phyloP scores from a whole-genome alignment of 2,329 filamentous ascomycete species.

The Talaromyces albobiverticillius region DNA sequence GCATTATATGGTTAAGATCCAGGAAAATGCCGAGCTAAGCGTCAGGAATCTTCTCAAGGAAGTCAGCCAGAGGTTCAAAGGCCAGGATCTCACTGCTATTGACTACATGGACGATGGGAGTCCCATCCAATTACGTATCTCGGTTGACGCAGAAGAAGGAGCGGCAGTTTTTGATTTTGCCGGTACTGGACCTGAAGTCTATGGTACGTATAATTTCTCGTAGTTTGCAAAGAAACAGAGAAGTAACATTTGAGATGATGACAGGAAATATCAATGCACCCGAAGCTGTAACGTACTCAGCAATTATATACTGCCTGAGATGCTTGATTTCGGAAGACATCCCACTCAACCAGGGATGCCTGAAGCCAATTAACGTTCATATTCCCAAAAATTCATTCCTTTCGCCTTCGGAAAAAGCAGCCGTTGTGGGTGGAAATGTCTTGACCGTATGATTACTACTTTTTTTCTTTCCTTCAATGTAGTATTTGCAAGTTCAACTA shows the following conservation, averaged over 20 bases:
- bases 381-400: slow-evolving; percentile 71
- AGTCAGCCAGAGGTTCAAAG: slow-evolving; percentile 63
- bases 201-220: slow-evolving; percentile 46
- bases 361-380: slow-evolving; percentile 67
- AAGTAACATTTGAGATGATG: neutral
- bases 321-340: slow-evolving; percentile 75
- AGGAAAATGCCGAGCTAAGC: slow-evolving; percentile 70
- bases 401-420: slow-evolving; percentile 67
- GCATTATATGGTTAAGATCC: slow-evolving; percentile 76
- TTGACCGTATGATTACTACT: slow-evolving; percentile 51
- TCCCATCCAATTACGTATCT: slow-evolving; percentile 69
- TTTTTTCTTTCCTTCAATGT: neutral
- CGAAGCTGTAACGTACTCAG: slow-evolving; percentile 72
- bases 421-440: slow-evolving; percentile 76
- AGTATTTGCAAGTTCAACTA: neutral
- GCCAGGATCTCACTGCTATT: slow-evolving; percentile 62
- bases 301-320: slow-evolving; percentile 77
- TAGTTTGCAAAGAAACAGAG: neutral
- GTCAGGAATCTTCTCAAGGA: slow-evolving; percentile 68
- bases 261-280: slow-evolving; percentile 70
- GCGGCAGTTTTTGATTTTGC: slow-evolving; percentile 72
- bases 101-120: slow-evolving; percentile 84
- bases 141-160: slow-evolving; percentile 68
- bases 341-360: slow-evolving; percentile 77
- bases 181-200: slow-evolving; percentile 74